phyloP scores from a whole-genome alignment of 805 yeast species.

The Tetrapisispora fleetii region DNA sequence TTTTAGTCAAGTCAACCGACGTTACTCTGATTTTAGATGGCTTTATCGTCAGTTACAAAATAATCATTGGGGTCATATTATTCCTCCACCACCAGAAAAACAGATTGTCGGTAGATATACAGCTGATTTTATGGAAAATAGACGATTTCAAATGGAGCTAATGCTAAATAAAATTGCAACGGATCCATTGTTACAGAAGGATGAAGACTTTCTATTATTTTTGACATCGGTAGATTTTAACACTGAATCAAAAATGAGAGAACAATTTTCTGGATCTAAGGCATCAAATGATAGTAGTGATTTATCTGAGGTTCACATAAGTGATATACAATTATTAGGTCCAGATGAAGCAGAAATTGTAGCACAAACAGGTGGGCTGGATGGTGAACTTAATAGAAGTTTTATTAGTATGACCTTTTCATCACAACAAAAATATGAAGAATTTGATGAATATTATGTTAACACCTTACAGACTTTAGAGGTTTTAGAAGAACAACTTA shows the following conservation, averaged over 20 bases:
- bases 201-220: conserved; percentile 67
- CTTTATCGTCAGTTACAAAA: conserved; percentile 73
- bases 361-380: conserved; percentile 22
- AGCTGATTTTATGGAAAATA: conserved; percentile 76
- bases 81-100: conserved; percentile 93
- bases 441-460: conserved; percentile 67
- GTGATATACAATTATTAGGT: conserved; percentile 24
- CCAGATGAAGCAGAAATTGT: conserved; percentile 20
- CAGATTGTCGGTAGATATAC: conserved; percentile 89
- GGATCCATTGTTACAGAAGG: conserved; percentile 47
- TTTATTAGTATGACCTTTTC: conserved; percentile 59
- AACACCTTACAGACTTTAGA: conserved; percentile 63
- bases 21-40: conserved; percentile 91
- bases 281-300: conserved; percentile 36
- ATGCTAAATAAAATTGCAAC: conserved; percentile 66
- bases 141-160: conserved; percentile 64
- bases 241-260: conserved; percentile 60
- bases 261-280: conserved; percentile 44
- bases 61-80: conserved; percentile 78
- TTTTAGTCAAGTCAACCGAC: conserved; percentile 56
- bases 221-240: conserved; percentile 61
- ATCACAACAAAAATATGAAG: conserved; percentile 55
- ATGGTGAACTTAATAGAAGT: conserved; percentile 51
- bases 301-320: conserved; percentile 26
- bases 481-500: conserved; percentile 60